Base-by-base conservation (phyloP, 257 asterid species). In the Capsicum baccatum region DNA sequence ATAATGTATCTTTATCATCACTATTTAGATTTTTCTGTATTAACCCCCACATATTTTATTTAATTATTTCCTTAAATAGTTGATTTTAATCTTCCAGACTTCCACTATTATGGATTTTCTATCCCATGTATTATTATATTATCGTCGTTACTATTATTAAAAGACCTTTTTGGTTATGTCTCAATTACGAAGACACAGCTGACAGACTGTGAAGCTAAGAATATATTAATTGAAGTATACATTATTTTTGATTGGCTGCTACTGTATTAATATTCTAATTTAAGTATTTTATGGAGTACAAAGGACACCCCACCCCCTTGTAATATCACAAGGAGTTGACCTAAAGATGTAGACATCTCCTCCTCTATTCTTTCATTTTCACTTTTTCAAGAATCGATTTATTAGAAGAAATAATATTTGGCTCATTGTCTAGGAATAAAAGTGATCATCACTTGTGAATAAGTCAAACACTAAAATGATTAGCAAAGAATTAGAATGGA, bases 291-390 rank as follows among this genome's bases (percentile, higher is more conserved):
- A 78, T 3, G 33, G 33, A 26, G 33, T 26, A 26, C 33, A 26
- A 26, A 26, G 33, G 33, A 26, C 33, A 26, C 33, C 33, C 33
- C 33, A 26, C 33, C 33, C 33, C 33, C 8, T 35, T 16, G 87
- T 87, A 85, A 39, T 85, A 54, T 79, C 48, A 82, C 12, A 79
- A 62, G 78, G 85, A 86, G 92, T 92, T 92, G 94, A 92, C 94
- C 91, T 86, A 80, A 3, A 76, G 87, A 86, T 85, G 88, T 89
- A 67, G 87, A 69, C 89, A 71, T 80, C 69, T 78, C 64, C 64
- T 78, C 54, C 64, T 78, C 54, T 78, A 78, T 15, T 52, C 48
- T 54, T 78, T 78, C 62, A 14, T 54, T 78, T 52, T 52, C 64
- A 54, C 50, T 26, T 54, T 78, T 54, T 4, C 9, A 54, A 26